Evolutionary conservation across 345 rosid species (phyloP).

Genomic region (Gossypium herbaceum): DNA sequence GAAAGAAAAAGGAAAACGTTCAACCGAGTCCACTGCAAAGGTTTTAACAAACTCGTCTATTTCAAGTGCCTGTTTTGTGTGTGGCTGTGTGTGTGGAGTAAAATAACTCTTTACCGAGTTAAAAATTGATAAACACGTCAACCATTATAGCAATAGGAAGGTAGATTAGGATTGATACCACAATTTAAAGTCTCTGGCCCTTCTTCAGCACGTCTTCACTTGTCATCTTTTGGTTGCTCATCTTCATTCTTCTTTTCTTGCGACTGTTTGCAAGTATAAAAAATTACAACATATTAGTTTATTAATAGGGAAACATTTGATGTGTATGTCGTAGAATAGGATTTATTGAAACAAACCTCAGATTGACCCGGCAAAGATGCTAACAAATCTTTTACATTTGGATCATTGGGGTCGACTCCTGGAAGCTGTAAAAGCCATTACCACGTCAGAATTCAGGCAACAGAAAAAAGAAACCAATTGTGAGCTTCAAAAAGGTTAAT

Average conservation of each 20-base stretch:
- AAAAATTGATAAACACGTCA: neutral
- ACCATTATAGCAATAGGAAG: neutral
- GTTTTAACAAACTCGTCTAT: neutral
- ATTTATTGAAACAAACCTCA: slow-evolving; percentile 39
- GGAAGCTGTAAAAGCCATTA: slow-evolving; percentile 52
- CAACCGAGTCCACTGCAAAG: neutral
- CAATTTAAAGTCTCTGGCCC: neutral
- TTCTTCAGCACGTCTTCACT: slow-evolving; percentile 22
- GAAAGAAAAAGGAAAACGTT: neutral
- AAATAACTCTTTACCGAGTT: neutral
- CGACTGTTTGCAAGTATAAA: slow-evolving; percentile 9
- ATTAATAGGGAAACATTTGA: neutral
- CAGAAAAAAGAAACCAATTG: neutral
- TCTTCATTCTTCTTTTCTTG: slow-evolving; percentile 45
- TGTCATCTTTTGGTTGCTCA: slow-evolving; percentile 33
- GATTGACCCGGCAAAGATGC: slow-evolving; percentile 62
- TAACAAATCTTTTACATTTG: slow-evolving; percentile 60
- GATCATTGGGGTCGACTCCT: slow-evolving; percentile 81
- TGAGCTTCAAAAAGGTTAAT: no score
- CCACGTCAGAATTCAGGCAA: neutral
- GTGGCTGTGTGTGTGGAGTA: neutral
- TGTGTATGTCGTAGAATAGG: neutral
- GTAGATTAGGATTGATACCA: neutral
- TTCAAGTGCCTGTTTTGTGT: neutral
- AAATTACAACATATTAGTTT: neutral